phyloP scores from a whole-genome alignment of 2,329 filamentous ascomycete genomes.

The Penicillium sp. region DNA sequence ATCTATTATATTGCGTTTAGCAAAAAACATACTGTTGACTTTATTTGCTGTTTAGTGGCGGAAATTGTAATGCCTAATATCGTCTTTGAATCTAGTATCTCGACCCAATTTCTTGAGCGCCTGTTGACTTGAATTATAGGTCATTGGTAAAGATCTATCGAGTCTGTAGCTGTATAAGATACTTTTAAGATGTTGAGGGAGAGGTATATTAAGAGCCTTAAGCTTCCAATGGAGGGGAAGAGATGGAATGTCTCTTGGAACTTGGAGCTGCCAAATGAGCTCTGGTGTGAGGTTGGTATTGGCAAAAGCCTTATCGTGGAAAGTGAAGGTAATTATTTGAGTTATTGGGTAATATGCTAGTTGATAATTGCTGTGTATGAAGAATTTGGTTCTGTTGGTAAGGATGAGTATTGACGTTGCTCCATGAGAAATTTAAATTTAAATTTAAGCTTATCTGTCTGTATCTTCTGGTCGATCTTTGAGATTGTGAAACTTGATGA shows the following conservation, averaged over 20 bases:
- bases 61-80: constrained; percentile 33
- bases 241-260: constrained; percentile 18
- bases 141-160: constrained; percentile 25
- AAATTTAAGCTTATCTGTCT: constrained; percentile 24
- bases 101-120: constrained; percentile 26
- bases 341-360: constrained; percentile 28
- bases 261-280: constrained; percentile 26
- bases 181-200: constrained; percentile 25
- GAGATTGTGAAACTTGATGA: constrained; percentile 30
- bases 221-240: constrained; percentile 26
- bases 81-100: constrained; percentile 28
- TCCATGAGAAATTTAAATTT: constrained; percentile 1
- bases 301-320: constrained; percentile 24
- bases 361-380: constrained; percentile 31
- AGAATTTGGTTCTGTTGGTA: constrained; percentile 28
- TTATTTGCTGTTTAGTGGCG: constrained; percentile 29
- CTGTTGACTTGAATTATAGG: constrained; percentile 27
- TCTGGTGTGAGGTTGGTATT: constrained; percentile 27
- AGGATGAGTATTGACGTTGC: constrained; percentile 9
- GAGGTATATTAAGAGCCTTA: constrained; percentile 23
- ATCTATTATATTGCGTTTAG: constrained; percentile 1
- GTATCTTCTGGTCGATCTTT: constrained; percentile 25
- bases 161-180: constrained; percentile 26
- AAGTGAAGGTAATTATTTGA: constrained; percentile 28
- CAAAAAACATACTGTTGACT: constrained; percentile 26